Conservation (phyloP, 805 yeast genomes). For the Kluyveromyces aestuarii region DNA sequence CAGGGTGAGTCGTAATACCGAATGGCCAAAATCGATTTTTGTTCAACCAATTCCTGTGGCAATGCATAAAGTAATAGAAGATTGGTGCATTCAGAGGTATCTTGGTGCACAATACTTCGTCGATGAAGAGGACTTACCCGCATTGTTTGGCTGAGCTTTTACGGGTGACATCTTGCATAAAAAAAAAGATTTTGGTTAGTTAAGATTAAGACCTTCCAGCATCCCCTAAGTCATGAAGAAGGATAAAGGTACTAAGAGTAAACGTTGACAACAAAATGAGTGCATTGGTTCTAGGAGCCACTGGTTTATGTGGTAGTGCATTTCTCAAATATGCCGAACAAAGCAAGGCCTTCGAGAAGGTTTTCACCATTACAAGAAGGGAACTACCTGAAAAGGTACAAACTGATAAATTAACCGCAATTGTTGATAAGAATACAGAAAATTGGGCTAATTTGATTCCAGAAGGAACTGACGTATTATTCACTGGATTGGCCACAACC, state of each 20-base stretch:
- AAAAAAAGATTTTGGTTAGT: too few species aligned
- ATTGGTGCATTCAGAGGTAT: slow-evolving; percentile 6
- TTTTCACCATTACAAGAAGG: slow-evolving; percentile 47
- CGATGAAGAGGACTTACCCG: not conserved
- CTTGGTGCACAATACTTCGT: not conserved
- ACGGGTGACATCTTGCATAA: not conserved
- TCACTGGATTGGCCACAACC: slow-evolving; percentile 72
- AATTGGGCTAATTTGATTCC: slow-evolving; percentile 42
- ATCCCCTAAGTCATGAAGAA: not conserved
- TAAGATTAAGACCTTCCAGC: too few species aligned
- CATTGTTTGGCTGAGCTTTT: not conserved
- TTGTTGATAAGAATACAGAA: slow-evolving; percentile 37
- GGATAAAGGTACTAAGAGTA: too few species aligned
- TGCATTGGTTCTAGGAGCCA: slow-evolving; percentile 53
- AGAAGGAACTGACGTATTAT: slow-evolving; percentile 35
- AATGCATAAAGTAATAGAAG: slow-evolving; percentile 4
- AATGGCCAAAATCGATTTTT: not conserved
- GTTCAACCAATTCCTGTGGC: slow-evolving; percentile 2
- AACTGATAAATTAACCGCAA: slow-evolving; percentile 20
- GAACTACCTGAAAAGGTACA: slow-evolving; percentile 23
- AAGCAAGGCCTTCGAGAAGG: slow-evolving; percentile 29
- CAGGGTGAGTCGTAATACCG: slow-evolving; percentile 4
- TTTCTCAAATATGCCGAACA: slow-evolving; percentile 39
- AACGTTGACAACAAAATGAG: slow-evolving; percentile 6
- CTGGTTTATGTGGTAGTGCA: slow-evolving; percentile 66